Conservation (phyloP, 2,329 filamentous ascomycete genomes). For the Diplodia corticola region DNA sequence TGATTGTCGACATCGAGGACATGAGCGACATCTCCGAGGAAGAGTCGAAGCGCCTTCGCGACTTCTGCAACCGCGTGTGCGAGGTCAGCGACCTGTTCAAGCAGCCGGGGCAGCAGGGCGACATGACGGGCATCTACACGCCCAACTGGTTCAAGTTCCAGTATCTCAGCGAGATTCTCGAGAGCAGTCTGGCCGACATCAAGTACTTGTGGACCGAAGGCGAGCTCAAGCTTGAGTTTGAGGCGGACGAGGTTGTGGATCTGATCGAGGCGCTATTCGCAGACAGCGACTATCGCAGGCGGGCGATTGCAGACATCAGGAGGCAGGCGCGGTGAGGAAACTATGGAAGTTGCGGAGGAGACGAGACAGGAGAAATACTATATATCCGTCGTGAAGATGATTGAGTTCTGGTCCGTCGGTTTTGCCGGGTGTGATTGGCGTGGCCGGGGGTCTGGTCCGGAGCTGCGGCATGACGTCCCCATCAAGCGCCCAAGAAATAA, state of each 20-base stretch:
- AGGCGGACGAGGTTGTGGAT: conserved; percentile 61
- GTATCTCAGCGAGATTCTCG: conserved; percentile 63
- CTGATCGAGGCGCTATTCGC: conserved; percentile 65
- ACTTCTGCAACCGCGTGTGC: conserved; percentile 57
- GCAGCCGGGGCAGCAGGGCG: conserved; percentile 42
- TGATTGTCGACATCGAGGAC: conserved; percentile 63
- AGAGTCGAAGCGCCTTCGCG: conserved; percentile 60
- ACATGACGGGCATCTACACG: conserved; percentile 62
- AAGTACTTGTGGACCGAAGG: conserved; percentile 65
- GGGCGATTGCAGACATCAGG: conserved; percentile 58
- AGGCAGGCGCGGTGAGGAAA: conserved; percentile 28
- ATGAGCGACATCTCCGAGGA: conserved; percentile 64
- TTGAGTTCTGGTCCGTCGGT: neutral
- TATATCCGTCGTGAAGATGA: neutral
- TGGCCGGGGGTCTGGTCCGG: neutral
- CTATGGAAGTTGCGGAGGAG: neutral
- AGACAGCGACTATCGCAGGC: conserved; percentile 59
- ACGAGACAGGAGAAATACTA: neutral
- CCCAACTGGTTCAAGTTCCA: conserved; percentile 66
- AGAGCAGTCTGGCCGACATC: conserved; percentile 64
- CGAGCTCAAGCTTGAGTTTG: conserved; percentile 64
- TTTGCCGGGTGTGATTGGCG: neutral
- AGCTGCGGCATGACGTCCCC: neutral
- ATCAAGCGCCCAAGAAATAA: neutral
- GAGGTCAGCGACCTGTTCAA: conserved; percentile 59